Evolutionary conservation across 345 rosid species (phyloP), one percentile per base, ranked within the genome.

Genomic region (Boechera divaricarpa): DNA sequence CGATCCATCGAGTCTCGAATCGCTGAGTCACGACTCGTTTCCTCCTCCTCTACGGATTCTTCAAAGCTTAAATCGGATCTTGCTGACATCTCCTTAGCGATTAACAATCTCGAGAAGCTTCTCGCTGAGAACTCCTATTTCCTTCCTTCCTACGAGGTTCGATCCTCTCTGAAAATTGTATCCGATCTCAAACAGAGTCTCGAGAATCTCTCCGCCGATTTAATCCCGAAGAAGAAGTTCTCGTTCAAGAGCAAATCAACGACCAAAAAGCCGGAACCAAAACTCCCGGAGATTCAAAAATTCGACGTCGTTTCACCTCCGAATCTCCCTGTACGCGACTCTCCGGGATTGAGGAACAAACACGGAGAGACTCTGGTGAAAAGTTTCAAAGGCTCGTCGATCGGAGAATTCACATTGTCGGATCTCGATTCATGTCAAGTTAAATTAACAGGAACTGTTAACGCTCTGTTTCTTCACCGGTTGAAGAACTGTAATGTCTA

Each of bases 141-240:
- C 64, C 84, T 92, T 64, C 98, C 98, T 12, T 81, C 98, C 21
- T 89, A 90, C 81, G 94, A 94, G 48, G 87, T 92, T 35, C 82
- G 96, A 53, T 86, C 94, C 39, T 86, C 94, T 48, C 92, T 94
- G 47, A 86, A 82, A 85, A 73, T 86, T 32, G 59, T 87, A 56
- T 82, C 95, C 2, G 91, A 94, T 59, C 85, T 92, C 67, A 92
- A 81, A 67, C 95, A 86, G 29, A 75, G 81, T 36, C 83, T 92
- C 18, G 94, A 92, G n/a, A 77, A 0, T 36, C 79, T 90, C 33
- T 69, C 76, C 67, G 47, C 83, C 53, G 79, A 83, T 69, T 78
- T 87, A 28, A 36, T 88, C 48, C 94, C 92, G 10, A 92, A 83
- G 80, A 90, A 85, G 86, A 92, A 85, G 57, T 89, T 92, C 85